These are phyloP conservation scores for Aechmea fasciata DNA, from an alignment of 176 grass and related monocot genomes.

Conservation along the genomic window DNA sequence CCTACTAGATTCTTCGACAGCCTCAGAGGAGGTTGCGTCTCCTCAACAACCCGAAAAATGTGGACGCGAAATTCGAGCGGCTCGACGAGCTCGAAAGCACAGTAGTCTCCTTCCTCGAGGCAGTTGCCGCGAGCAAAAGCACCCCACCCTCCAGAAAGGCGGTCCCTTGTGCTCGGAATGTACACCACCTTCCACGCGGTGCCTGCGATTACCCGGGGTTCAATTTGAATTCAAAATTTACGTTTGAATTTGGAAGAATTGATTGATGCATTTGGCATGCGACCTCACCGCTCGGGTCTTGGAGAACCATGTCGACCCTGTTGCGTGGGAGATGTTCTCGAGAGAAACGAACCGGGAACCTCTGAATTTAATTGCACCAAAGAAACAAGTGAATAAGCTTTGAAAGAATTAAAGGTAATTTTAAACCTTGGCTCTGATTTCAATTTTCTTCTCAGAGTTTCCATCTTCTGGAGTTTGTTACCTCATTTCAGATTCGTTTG, in stretches of 20 bases:
- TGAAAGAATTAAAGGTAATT: neutral
- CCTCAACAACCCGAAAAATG: conserved; percentile 46
- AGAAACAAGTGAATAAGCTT: neutral
- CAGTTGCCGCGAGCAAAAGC: conserved; percentile 57
- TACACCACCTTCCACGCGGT: conserved; percentile 38
- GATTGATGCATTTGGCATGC: too few species aligned
- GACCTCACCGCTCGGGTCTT: conserved; percentile 31
- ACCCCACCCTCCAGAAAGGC: conserved; percentile 56
- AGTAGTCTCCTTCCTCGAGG: conserved; percentile 80
- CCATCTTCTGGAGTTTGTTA: too few species aligned
- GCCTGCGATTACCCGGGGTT: too few species aligned
- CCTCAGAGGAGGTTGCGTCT: neutral
- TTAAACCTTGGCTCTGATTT: neutral
- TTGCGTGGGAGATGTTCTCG: conserved; percentile 44
- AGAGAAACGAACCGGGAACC: conserved; percentile 67
- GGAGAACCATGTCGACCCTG: conserved; percentile 43
- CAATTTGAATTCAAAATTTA: too few species aligned
- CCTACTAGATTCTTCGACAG: too few species aligned
- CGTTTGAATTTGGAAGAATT: too few species aligned
- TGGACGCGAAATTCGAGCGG: conserved; percentile 56
- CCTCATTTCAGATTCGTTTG: too few species aligned
- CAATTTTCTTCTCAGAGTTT: too few species aligned
- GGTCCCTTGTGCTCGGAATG: conserved; percentile 48
- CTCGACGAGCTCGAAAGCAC: conserved; percentile 61
- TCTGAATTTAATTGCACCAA: conserved; percentile 27